These are phyloP conservation scores for Lophiostoma macrostomum DNA, from an alignment of 495 filamentous ascomycete genomes.

Conservation along the genomic window DNA sequence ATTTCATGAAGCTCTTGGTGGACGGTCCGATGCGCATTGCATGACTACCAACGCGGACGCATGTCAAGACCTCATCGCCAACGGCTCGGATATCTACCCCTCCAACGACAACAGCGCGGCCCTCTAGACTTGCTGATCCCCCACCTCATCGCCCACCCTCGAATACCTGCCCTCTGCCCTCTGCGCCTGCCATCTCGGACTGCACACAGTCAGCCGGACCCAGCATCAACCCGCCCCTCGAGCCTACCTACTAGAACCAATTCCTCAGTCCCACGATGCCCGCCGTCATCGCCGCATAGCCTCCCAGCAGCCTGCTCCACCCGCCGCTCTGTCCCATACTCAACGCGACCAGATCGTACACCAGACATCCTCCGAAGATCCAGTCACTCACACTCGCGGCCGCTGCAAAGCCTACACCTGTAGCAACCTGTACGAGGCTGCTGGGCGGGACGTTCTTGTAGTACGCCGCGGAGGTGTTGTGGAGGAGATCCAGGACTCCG, in stretches of 20 bases:
- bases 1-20: no score
- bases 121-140: no score
- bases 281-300: slow-evolving; percentile 47
- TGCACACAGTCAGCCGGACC: slow-evolving; percentile 11
- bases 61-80: no score
- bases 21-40: no score
- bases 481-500: slow-evolving; percentile 51
- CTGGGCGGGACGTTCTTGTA: slow-evolving; percentile 44
- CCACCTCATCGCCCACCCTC: slow-evolving; percentile 7
- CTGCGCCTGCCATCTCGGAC: slow-evolving; percentile 22
- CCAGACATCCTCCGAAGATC: slow-evolving; percentile 54
- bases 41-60: no score
- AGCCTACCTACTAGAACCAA: slow-evolving; percentile 44
- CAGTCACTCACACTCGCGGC: slow-evolving; percentile 47
- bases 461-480: slow-evolving; percentile 52
- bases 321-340: slow-evolving; percentile 46
- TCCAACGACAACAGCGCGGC: no score
- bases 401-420: slow-evolving; percentile 47
- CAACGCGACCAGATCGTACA: slow-evolving; percentile 51
- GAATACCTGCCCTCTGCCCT: slow-evolving; percentile 2
- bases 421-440: slow-evolving; percentile 46
- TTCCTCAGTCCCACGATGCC: slow-evolving; percentile 52
- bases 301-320: slow-evolving; percentile 48
- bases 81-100: no score
- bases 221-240: neutral